A percentile compares a stretch with the other conserved stretches of the same genome.
Evolutionary conservation across 257 asterid species (phyloP).

Genomic region (Ehretia macrophylla): DNA sequence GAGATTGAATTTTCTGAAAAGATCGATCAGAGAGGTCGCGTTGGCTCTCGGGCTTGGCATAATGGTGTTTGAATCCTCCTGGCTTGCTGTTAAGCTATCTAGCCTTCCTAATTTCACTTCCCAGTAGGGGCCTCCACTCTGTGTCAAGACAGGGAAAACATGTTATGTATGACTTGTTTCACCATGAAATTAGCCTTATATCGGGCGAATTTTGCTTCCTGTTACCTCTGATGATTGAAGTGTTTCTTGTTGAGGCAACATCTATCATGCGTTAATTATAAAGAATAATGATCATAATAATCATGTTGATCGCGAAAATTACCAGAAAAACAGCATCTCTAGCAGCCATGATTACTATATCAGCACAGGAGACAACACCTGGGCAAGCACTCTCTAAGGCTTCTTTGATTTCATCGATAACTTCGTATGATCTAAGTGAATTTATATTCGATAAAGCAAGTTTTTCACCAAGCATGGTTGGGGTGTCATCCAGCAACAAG

Average conservation of each 20-base stretch:
- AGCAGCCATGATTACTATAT: slow-evolving; percentile 80
- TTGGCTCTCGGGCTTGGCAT: slow-evolving; percentile 98
- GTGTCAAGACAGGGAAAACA: slow-evolving; percentile 6
- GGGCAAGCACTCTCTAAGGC: slow-evolving; percentile 71
- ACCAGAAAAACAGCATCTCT: slow-evolving; percentile 94
- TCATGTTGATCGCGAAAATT: not conserved
- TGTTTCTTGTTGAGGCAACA: not conserved
- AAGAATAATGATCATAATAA: not conserved
- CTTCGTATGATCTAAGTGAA: slow-evolving; percentile 73
- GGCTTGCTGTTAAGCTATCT: slow-evolving; percentile 88
- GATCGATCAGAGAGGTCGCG: slow-evolving; percentile 56
- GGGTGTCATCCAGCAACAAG: slow-evolving; percentile 77
- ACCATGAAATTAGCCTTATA: not conserved
- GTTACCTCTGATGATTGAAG: not conserved
- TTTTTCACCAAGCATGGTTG: slow-evolving; percentile 77
- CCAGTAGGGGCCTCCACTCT: slow-evolving; percentile 96
- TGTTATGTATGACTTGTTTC: not conserved
- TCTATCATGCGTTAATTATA: not conserved
- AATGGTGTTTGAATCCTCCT: slow-evolving; percentile 60
- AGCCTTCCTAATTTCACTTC: slow-evolving; percentile 74
- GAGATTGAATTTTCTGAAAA: slow-evolving; percentile 62
- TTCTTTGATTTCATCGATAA: slow-evolving; percentile 67
- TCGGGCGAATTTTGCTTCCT: not conserved
- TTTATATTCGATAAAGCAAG: slow-evolving; percentile 62
- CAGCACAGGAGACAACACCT: slow-evolving; percentile 86